Percentiles rank a stretch among this genome's conserved stretches.
phyloP scores from a whole-genome alignment of 169 alveolate species.

The Prorocentrum cordatum region DNA sequence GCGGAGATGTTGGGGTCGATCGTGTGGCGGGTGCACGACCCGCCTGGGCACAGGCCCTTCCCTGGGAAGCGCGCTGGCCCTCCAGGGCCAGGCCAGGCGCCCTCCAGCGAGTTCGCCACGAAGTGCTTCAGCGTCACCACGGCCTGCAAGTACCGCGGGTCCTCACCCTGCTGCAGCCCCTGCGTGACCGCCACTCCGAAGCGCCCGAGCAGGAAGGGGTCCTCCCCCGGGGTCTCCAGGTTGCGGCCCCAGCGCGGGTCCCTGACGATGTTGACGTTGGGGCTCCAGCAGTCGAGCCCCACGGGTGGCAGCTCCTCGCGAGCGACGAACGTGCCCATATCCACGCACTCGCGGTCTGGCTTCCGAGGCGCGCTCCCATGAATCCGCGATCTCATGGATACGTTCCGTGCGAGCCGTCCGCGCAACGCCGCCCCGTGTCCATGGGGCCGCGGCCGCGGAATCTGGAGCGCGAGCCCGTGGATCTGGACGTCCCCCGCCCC shows the following conservation, averaged over 20 bases:
- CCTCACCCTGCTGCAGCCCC: not conserved
- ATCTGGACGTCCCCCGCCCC: no score
- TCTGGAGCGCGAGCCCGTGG: no score
- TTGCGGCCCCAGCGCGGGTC: conserved; percentile 63
- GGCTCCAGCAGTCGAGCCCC: conserved; percentile 49
- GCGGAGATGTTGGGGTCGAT: not conserved
- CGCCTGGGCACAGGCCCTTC: not conserved
- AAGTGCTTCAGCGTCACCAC: conserved; percentile 28
- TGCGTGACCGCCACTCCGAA: not conserved
- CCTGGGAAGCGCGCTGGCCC: not conserved
- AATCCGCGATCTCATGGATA: no score
- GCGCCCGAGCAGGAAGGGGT: conserved; percentile 12
- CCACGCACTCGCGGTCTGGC: no score
- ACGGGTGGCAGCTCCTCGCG: not conserved
- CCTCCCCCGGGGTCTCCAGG: not conserved
- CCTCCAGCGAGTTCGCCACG: conserved; percentile 6
- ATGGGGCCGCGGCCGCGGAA: no score
- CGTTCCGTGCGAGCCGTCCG: no score
- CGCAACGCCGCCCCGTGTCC: no score
- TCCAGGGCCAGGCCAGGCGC: not conserved
- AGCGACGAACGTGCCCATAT: no score
- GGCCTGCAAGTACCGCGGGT: not conserved
- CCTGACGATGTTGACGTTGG: conserved; percentile 17
- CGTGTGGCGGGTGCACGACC: not conserved
- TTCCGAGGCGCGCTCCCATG: no score